Evolutionary conservation across 2,329 filamentous ascomycete genomes (phyloP).

Genomic region (Xylaria sp.): DNA sequence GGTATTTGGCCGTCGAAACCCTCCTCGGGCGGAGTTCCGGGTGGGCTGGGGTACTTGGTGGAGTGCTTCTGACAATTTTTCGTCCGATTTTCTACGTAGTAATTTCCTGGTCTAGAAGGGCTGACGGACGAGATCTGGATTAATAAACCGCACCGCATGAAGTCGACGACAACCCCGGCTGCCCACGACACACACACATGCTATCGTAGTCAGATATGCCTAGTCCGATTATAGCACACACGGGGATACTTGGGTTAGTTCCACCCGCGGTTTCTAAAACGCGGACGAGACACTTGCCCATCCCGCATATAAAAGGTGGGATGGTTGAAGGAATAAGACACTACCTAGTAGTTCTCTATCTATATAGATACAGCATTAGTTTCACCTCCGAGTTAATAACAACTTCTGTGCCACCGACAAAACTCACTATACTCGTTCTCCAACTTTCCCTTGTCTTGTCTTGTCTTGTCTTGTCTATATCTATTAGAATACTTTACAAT

Average conservation of each 20-base stretch:
- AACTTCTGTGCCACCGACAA: neutral
- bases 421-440: neutral
- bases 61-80: conserved; percentile 12
- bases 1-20: conserved; percentile 24
- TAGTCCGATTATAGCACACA: neutral
- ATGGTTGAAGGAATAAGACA: neutral
- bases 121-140: conserved; percentile 1
- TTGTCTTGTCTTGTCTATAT: too few relatives aligned
- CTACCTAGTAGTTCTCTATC: neutral
- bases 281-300: conserved; percentile 17
- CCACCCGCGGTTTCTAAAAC: conserved; percentile 15
- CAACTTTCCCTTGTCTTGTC: neutral
- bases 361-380: neutral
- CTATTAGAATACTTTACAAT: conserved; percentile 49
- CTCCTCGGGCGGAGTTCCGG: conserved; percentile 22
- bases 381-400: neutral
- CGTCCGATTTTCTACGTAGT: conserved; percentile 10
- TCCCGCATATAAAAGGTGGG: conserved; percentile 23
- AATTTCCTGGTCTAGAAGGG: neutral
- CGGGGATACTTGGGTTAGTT: conserved; percentile 1
- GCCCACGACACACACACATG: conserved; percentile 4
- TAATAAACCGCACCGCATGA: conserved; percentile 21
- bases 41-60: neutral
- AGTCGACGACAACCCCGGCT: conserved; percentile 17
- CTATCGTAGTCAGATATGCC: neutral